These are phyloP conservation scores for Globisporangium paroecandrum DNA, from an alignment of 352 stramenopile species.

Conservation along the genomic window DNA sequence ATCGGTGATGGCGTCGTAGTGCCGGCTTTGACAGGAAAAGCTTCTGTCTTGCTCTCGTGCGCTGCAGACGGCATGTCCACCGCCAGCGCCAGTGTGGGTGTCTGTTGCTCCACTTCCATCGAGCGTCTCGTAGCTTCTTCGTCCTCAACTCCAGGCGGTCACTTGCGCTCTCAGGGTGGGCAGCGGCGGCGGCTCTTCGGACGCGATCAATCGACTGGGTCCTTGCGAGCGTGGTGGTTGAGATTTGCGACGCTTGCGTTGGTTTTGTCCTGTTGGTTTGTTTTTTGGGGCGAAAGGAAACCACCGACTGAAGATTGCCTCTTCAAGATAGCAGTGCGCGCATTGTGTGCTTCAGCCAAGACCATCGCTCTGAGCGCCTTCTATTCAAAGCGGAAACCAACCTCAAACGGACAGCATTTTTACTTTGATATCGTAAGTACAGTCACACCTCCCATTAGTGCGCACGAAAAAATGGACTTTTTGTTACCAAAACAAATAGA, in stretches of 20 bases:
- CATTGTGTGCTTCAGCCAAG: background rate
- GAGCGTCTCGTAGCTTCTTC: background rate
- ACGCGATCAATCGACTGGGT: background rate
- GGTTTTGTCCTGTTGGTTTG: no score
- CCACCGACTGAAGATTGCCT: background rate
- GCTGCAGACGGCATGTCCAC: background rate
- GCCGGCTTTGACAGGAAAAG: background rate
- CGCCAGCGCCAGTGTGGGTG: background rate
- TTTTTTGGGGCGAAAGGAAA: slow-evolving; percentile 1
- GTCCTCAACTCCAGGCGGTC: background rate
- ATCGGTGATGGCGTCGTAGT: background rate
- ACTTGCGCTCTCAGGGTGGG: background rate
- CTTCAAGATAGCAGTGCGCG: background rate
- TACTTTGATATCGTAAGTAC: background rate
- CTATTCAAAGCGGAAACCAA: slow-evolving; percentile 7
- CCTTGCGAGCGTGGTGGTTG: slow-evolving; percentile 1
- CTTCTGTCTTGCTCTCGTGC: background rate
- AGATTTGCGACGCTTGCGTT: background rate
- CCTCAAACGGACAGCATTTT: background rate
- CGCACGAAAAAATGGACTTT: no score
- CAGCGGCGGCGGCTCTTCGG: background rate
- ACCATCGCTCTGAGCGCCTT: slow-evolving; percentile 4
- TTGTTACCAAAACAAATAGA: no score
- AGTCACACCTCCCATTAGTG: no score
- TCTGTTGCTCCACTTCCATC: slow-evolving; percentile 10